Evolutionary conservation across 1,139 yeast species (phyloP).

Genomic region (Pichia sp.): DNA sequence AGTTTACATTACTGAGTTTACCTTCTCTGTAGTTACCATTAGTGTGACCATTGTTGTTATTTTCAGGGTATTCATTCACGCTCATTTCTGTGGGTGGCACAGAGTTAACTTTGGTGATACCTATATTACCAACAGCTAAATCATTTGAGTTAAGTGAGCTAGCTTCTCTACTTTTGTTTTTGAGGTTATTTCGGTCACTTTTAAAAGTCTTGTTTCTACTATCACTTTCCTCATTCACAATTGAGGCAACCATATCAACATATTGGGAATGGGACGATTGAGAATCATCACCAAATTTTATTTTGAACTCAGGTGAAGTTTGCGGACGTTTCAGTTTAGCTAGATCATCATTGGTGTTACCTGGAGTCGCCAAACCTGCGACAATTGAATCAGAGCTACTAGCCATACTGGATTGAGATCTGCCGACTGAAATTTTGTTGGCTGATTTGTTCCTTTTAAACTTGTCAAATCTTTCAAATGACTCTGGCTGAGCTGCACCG

Average conservation of each 20-base stretch:
- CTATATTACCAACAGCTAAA: constrained; percentile 14
- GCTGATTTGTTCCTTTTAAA: constrained; percentile 6
- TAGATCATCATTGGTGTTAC: background rate
- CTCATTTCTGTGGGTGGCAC: background rate
- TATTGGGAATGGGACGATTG: constrained; percentile 13
- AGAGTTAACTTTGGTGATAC: constrained; percentile 13
- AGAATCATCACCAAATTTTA: background rate
- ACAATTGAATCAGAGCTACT: background rate
- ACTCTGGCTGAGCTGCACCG: constrained; percentile 13
- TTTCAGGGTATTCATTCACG: background rate
- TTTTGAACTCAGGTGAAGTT: constrained; percentile 2
- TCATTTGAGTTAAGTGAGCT: background rate
- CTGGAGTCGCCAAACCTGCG: background rate
- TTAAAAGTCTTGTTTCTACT: background rate
- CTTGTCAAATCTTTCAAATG: constrained; percentile 15
- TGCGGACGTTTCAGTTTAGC: constrained; percentile 5
- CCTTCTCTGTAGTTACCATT: background rate
- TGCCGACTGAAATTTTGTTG: background rate
- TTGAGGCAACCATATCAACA: constrained; percentile 34
- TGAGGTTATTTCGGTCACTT: background rate
- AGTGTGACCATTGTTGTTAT: background rate
- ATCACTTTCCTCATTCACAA: constrained; percentile 28
- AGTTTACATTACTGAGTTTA: background rate
- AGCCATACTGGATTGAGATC: constrained; percentile 8
- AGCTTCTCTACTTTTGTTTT: background rate